Percentiles rank a stretch among this genome's conserved stretches.
phyloP scores from a whole-genome alignment of 2,329 filamentous ascomycete genomes.

The Paecilomyces niveus region DNA sequence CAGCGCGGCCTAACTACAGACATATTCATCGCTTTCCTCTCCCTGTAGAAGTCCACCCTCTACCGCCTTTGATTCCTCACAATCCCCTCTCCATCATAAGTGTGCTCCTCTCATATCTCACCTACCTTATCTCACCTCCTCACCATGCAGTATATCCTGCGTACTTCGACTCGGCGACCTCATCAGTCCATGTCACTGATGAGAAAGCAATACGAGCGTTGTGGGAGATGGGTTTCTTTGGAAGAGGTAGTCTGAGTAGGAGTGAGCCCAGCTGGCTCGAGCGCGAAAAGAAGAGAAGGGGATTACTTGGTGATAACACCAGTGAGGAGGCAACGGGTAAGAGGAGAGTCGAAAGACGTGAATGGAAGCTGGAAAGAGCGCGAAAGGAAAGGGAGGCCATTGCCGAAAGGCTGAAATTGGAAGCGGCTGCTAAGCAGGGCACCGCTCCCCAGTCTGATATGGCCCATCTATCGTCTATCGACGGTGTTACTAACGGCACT shows the following conservation, averaged over 20 bases:
- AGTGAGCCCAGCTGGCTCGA: constrained; percentile 93
- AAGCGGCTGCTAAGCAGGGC: constrained; percentile 33
- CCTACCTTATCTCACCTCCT: constrained; percentile 60
- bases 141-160: constrained; percentile 60
- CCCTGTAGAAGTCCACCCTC: constrained; percentile 72
- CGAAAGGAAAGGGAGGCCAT: constrained; percentile 78
- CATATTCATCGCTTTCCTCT: constrained; percentile 76
- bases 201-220: constrained; percentile 66
- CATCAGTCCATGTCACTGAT: constrained; percentile 78
- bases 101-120: constrained; percentile 68
- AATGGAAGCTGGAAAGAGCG: constrained; percentile 89
- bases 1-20: constrained; percentile 51
- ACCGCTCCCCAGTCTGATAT: constrained; percentile 6
- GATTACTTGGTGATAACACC: constrained; percentile 58
- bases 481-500: constrained; percentile 11
- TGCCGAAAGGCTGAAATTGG: constrained; percentile 58
- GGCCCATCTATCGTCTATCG: not conserved
- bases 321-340: constrained; percentile 74
- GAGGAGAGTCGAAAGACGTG: constrained; percentile 70
- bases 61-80: constrained; percentile 82
- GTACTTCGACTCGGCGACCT: constrained; percentile 72
- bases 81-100: constrained; percentile 86
- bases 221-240: constrained; percentile 97
- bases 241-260: constrained; percentile 84
- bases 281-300: constrained; percentile 66